A percentile compares a stretch with the other conserved stretches of the same genome.
These are phyloP conservation scores for Cladorrhinum samala DNA, from an alignment of 495 filamentous ascomycete species.

Conservation along the genomic window DNA sequence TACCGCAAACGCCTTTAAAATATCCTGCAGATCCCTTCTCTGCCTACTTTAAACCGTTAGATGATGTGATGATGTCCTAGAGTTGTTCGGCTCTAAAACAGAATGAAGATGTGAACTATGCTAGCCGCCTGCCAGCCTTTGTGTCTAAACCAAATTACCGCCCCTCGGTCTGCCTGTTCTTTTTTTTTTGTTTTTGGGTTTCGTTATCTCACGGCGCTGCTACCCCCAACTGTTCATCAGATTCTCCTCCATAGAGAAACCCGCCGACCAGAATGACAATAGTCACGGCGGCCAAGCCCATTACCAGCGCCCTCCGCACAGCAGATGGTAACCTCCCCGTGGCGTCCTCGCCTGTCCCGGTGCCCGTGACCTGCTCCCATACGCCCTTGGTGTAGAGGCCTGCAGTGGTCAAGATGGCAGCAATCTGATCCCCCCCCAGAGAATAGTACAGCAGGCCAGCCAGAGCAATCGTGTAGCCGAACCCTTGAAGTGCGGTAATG, in stretches of 20 bases:
- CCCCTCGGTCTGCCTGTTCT: no score
- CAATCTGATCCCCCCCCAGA: constrained; percentile 60
- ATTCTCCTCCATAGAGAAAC: constrained; percentile 16
- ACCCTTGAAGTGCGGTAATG: constrained; percentile 51
- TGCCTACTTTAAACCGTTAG: no score
- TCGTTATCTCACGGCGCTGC: background rate
- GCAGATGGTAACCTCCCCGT: constrained; percentile 47
- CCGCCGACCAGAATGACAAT: constrained; percentile 48
- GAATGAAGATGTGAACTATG: no score
- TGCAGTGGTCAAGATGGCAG: constrained; percentile 48
- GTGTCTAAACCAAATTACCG: no score
- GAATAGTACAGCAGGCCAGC: constrained; percentile 62
- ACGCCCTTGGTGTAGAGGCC: constrained; percentile 59
- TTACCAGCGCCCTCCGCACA: constrained; percentile 58
- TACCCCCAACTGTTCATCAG: background rate
- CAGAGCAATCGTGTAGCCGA: constrained; percentile 63
- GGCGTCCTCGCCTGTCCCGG: constrained; percentile 23
- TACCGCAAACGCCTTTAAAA: no score
- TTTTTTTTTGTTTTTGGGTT: no score
- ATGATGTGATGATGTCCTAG: no score
- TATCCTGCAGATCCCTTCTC: no score
- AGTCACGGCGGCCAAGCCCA: constrained; percentile 47
- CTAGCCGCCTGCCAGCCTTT: no score
- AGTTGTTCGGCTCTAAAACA: no score
- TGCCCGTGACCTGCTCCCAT: constrained; percentile 23